phyloP scores from a whole-genome alignment of 2,329 filamentous ascomycete genomes.

The Beauveria varroae region DNA sequence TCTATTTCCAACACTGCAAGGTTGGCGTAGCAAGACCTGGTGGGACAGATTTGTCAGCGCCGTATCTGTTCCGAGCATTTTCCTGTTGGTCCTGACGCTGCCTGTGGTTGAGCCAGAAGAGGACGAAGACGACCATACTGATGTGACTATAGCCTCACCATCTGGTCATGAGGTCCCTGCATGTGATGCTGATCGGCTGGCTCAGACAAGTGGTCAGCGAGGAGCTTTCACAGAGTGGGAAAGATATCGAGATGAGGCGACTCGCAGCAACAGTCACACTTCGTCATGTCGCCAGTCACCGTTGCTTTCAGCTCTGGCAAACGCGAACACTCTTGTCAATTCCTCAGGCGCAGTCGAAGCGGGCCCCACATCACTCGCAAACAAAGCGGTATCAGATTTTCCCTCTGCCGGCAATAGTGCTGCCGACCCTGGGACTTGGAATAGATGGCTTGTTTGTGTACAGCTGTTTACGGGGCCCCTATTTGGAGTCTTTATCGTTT shows the following conservation, averaged over 20 bases:
- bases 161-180: not conserved
- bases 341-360: not conserved
- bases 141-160: constrained; percentile 8
- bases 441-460: constrained; percentile 78
- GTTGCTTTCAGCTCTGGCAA: constrained; percentile 15
- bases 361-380: not conserved
- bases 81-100: constrained; percentile 80
- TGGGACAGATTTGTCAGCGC: constrained; percentile 78
- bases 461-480: constrained; percentile 84
- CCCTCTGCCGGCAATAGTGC: constrained; percentile 25
- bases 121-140: constrained; percentile 32
- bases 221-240: constrained; percentile 48
- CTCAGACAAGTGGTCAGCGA: not conserved
- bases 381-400: constrained; percentile 25
- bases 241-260: constrained; percentile 40
- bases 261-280: constrained; percentile 18
- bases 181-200: not conserved
- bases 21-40: constrained; percentile 74
- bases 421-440: constrained; percentile 59
- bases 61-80: constrained; percentile 81
- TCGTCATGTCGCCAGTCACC: constrained; percentile 15
- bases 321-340: constrained; percentile 16
- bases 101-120: constrained; percentile 77
- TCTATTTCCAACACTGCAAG: constrained; percentile 79
- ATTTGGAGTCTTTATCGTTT: constrained; percentile 72